phyloP scores from a whole-genome alignment of 1,139 yeast species.

The Scheffersomyces parashehatae region DNA sequence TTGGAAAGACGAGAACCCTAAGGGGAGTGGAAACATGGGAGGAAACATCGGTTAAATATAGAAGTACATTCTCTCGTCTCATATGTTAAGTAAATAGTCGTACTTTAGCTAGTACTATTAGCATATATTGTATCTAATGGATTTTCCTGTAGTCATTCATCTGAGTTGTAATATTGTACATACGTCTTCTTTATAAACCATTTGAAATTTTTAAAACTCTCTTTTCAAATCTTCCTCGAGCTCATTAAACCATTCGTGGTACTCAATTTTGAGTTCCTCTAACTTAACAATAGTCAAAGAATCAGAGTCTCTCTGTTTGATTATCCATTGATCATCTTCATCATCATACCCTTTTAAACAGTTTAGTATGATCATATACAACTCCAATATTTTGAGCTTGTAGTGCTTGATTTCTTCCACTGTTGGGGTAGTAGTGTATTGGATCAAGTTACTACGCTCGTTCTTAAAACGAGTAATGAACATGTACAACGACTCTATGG shows the following conservation, averaged over 20 bases:
- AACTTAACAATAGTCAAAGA: conserved; percentile 27
- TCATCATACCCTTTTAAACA: conserved; percentile 44
- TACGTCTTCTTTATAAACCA: not conserved
- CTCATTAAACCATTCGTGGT: conserved; percentile 36
- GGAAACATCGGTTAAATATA: conserved; percentile 61
- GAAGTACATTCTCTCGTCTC: not conserved
- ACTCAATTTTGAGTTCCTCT: conserved; percentile 33
- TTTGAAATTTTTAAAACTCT: not conserved
- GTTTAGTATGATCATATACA: conserved; percentile 51
- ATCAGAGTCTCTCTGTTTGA: conserved; percentile 26
- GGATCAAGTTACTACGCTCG: conserved; percentile 15
- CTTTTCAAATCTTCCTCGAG: conserved; percentile 27
- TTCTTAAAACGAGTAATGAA: conserved; percentile 46
- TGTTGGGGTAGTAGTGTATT: conserved; percentile 6
- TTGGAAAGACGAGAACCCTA: conserved; percentile 82
- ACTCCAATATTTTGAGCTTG: conserved; percentile 41
- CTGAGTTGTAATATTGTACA: not conserved
- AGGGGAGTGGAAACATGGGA: conserved; percentile 87
- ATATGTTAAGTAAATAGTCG: no score
- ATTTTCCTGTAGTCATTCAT: no score
- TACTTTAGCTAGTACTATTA: no score
- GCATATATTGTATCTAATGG: no score
- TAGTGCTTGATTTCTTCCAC: conserved; percentile 31
- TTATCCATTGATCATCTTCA: conserved; percentile 57
- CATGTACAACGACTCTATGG: conserved; percentile 56